Evolutionary conservation across 129 eudicot species (phyloP), one percentile per base, ranked within the genome.

Genomic region (Escallonia herrerae): DNA sequence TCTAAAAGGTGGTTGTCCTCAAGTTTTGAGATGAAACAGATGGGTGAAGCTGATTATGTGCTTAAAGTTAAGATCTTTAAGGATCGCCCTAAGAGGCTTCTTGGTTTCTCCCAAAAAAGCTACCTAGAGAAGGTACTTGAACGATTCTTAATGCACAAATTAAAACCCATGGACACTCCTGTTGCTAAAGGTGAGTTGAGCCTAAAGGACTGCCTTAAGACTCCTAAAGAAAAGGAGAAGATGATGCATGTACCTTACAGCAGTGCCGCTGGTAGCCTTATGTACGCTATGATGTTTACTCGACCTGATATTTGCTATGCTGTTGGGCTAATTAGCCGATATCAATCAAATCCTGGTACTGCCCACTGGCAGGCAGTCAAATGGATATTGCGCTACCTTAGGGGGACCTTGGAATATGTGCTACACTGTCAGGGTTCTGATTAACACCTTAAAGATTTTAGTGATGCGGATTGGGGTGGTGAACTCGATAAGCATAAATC

Each of bases 41-140:
- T 70, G 60, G 74, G 74, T 40, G 74, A 70, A 10, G 59, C 66
- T 33, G 6, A 8, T 12, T 70, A 46, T 59, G 66, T 49, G 37
- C 45, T 70, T 2, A 50, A 67, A 6, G 65, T 70, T 37, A 60
- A 68, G 22, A 43, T 58, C 5, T 1, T 14, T 4, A 43, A 47
- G 46, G 42, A 69, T 47, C 58, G 66, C 10, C 39, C 58, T 2
- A 58, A 39, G 50, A 69, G 10, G 7, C 60, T 67, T 67, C 2
- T 67, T 40, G 42, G 72, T 40, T 42, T 67, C 41, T 67, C n/a
- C 58, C 58, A 59, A 70, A 60, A 70, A 14, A 70, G 40, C 40
- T 22, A 15, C 40, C 44, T 63, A 22, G 45, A 5, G 7, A 63
- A 15, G 11, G 3, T 63, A 10, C 58, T 67, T 0, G 15, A 67